phyloP scores from a whole-genome alignment of 106 monocot species.

The Alisma plantagoaquatica region DNA sequence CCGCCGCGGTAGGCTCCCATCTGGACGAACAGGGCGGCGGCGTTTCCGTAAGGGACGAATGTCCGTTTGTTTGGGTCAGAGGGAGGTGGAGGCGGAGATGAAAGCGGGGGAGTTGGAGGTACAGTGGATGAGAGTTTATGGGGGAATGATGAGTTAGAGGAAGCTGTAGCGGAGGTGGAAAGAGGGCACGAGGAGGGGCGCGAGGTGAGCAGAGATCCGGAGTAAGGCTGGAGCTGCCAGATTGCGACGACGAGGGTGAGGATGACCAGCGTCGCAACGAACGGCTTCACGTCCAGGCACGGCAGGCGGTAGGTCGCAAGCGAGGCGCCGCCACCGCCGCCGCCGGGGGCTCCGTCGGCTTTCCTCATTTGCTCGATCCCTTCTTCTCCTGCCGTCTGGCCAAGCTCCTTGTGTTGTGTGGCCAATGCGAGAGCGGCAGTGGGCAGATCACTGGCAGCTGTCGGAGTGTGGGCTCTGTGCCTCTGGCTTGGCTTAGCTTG shows the following conservation, averaged over 20 bases:
- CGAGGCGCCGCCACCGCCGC: too few relatives aligned
- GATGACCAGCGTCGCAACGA: constrained; percentile 45
- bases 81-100: neutral
- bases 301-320: constrained; percentile 11
- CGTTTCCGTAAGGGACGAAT: constrained; percentile 64
- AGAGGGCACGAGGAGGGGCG: constrained; percentile 7
- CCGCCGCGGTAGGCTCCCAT: constrained; percentile 94
- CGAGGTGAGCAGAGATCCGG: constrained; percentile 29
- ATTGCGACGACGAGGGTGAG: constrained; percentile 56
- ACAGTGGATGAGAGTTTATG: neutral
- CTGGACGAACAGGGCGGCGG: constrained; percentile 84
- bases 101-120: neutral
- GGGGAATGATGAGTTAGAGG: neutral
- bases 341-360: too few relatives aligned
- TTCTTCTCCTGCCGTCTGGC: too few relatives aligned
- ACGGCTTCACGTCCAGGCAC: constrained; percentile 65
- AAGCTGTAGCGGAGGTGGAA: constrained; percentile 2
- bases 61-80: constrained; percentile 53
- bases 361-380: too few relatives aligned
- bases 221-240: constrained; percentile 70
- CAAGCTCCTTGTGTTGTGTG: too few relatives aligned
- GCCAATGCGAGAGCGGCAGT: too few relatives aligned
- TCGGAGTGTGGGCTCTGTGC: too few relatives aligned
- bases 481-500: too few relatives aligned
- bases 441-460: too few relatives aligned